These are phyloP conservation scores for Paracoccidioides brasiliensis DNA, from an alignment of 2,329 filamentous ascomycete species.

Conservation along the genomic window DNA sequence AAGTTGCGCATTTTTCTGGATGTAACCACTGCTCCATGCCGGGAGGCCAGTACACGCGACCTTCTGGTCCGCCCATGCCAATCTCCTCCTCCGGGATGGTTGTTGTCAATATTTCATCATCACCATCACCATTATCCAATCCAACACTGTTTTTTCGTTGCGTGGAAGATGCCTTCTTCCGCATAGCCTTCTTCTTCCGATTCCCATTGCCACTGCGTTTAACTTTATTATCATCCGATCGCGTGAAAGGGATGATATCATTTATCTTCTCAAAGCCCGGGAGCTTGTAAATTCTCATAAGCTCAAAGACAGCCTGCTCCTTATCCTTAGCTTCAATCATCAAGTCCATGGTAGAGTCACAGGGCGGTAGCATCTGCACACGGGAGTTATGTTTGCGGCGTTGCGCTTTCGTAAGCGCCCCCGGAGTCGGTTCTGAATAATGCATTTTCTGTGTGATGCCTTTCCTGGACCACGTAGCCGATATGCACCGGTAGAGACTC, in stretches of 20 bases:
- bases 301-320: conserved; percentile 86
- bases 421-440: conserved; percentile 68
- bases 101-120: conserved; percentile 32
- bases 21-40: conserved; percentile 84
- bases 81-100: conserved; percentile 55
- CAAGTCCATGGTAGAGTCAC: conserved; percentile 72
- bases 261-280: conserved; percentile 65
- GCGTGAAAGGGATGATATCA: conserved; percentile 62
- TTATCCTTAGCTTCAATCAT: conserved; percentile 99
- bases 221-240: conserved; percentile 59
- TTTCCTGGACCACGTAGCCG: conserved; percentile 72
- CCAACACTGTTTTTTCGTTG: conserved; percentile 18
- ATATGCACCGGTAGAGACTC: conserved; percentile 60
- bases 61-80: conserved; percentile 72
- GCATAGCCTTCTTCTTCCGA: conserved; percentile 25
- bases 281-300: conserved; percentile 79
- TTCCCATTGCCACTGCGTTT: conserved; percentile 36
- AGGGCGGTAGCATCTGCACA: conserved; percentile 69
- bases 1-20: conserved; percentile 49
- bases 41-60: conserved; percentile 78
- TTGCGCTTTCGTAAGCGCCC: conserved; percentile 65
- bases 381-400: conserved; percentile 75
- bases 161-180: background rate
- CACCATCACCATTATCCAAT: conserved; percentile 8
- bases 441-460: conserved; percentile 91